Evolutionary conservation across 306 rosid species (phyloP).

Genomic region (Begonia fuchsioides): DNA sequence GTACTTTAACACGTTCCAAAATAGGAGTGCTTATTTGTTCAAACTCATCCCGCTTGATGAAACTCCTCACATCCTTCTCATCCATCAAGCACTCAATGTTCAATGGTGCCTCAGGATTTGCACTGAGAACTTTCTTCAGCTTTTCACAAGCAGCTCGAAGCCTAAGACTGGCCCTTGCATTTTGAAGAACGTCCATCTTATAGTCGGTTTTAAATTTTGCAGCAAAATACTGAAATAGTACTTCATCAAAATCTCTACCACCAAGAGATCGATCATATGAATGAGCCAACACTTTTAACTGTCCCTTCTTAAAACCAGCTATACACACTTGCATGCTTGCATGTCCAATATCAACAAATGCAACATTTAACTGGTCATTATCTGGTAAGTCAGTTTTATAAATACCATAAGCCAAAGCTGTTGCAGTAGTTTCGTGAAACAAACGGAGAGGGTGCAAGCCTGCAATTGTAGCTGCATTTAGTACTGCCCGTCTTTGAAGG

Average conservation of each 20-base stretch:
- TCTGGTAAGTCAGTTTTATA: constrained; percentile 92
- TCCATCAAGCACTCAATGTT: constrained; percentile 94
- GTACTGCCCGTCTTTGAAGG: constrained; percentile 79
- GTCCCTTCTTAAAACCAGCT: constrained; percentile 89
- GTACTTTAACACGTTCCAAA: constrained; percentile 75
- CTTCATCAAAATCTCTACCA: constrained; percentile 95
- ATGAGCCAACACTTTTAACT: constrained; percentile 73
- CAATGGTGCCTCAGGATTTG: constrained; percentile 83
- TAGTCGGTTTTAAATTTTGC: constrained; percentile 64
- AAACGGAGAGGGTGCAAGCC: constrained; percentile 82
- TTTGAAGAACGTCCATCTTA: constrained; percentile 71
- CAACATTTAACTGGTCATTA: constrained; percentile 70
- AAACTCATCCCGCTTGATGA: constrained; percentile 88
- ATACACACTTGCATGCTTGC: constrained; percentile 95
- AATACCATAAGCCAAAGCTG: constrained; percentile 92
- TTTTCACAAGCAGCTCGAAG: constrained; percentile 82
- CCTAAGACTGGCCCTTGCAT: constrained; percentile 76
- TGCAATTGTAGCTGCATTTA: constrained; percentile 85
- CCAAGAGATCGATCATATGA: constrained; percentile 73
- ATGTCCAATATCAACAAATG: constrained; percentile 87
- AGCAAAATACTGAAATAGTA: constrained; percentile 61
- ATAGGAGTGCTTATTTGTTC: constrained; percentile 68
- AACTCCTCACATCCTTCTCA: constrained; percentile 75
- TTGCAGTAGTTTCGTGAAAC: constrained; percentile 84
- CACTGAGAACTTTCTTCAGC: constrained; percentile 88